Evolutionary conservation across 225 moss, liverwort and hornwort species (phyloP).

Genomic region (Bryoerythrophyllum caledonicum): DNA sequence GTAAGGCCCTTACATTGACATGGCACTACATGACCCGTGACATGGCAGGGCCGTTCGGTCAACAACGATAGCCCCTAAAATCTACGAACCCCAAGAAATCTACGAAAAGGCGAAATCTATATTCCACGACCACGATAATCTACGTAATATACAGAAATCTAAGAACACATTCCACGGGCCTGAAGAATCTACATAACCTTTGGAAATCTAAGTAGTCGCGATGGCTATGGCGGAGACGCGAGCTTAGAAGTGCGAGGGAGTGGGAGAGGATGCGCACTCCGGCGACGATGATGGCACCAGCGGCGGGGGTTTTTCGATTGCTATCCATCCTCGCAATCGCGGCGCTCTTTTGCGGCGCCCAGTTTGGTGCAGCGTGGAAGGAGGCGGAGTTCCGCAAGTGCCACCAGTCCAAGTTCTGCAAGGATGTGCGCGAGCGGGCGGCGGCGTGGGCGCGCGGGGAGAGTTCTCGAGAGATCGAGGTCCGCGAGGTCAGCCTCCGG

Average conservation of each 20-base stretch:
- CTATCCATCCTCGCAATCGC: too few species aligned
- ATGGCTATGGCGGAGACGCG: neutral
- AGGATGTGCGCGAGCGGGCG: slow-evolving; percentile 66
- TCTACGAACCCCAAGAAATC: too few species aligned
- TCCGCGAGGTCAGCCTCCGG: slow-evolving; percentile 36
- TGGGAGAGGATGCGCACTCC: neutral
- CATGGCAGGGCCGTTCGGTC: too few species aligned
- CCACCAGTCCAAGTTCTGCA: slow-evolving; percentile 82
- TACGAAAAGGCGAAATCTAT: too few species aligned
- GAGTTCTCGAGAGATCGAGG: slow-evolving; percentile 48
- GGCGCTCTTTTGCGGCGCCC: neutral
- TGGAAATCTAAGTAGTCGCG: neutral
- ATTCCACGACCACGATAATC: too few species aligned
- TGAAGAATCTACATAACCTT: neutral
- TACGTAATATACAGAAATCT: too few species aligned
- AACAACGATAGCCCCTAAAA: too few species aligned
- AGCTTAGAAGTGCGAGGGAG: slow-evolving; percentile 3
- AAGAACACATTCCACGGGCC: too few species aligned
- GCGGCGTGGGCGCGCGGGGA: slow-evolving; percentile 50
- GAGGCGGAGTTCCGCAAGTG: slow-evolving; percentile 88
- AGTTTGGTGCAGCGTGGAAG: slow-evolving; percentile 60
- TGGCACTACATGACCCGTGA: too few species aligned
- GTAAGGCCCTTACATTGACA: too few species aligned
- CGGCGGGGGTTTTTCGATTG: neutral
- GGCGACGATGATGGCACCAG: slow-evolving; percentile 33